Evolutionary conservation across 768 basidiomycete genomes (phyloP).

Genomic region (Stropharia rugosoannulata): DNA sequence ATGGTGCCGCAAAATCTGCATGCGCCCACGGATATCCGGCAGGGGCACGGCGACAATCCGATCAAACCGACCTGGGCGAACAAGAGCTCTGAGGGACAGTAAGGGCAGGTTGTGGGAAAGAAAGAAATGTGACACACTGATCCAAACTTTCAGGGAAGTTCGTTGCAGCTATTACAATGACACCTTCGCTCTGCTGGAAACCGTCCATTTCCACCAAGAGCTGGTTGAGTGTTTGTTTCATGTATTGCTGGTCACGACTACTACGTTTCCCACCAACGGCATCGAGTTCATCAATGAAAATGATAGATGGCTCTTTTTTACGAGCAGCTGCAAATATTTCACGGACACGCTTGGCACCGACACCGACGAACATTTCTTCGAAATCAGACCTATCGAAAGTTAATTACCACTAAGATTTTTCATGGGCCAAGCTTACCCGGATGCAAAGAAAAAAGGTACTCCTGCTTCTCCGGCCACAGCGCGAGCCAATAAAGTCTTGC

Average conservation of each 20-base stretch:
- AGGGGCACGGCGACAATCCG: slow-evolving; percentile 89
- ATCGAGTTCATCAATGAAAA: slow-evolving; percentile 97
- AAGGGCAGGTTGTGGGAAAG: slow-evolving; percentile 6
- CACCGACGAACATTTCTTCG: slow-evolving; percentile 97
- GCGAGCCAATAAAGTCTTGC: slow-evolving; percentile 97
- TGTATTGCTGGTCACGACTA: slow-evolving; percentile 80
- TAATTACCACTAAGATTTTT: neutral
- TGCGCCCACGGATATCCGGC: slow-evolving; percentile 91
- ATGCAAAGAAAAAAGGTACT: slow-evolving; percentile 96
- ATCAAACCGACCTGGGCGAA: slow-evolving; percentile 96
- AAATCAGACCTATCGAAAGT: slow-evolving; percentile 72
- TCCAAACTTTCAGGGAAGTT: slow-evolving; percentile 97
- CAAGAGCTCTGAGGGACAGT: slow-evolving; percentile 65
- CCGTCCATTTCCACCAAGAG: slow-evolving; percentile 97
- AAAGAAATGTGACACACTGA: slow-evolving; percentile 49
- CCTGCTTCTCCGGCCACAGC: slow-evolving; percentile 98
- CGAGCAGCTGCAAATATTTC: slow-evolving; percentile 93
- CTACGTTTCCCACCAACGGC: slow-evolving; percentile 91
- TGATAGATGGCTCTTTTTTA: slow-evolving; percentile 94
- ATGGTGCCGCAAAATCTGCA: slow-evolving; percentile 92
- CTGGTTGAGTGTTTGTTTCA: slow-evolving; percentile 96
- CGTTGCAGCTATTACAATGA: slow-evolving; percentile 96
- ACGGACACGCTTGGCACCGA: slow-evolving; percentile 92
- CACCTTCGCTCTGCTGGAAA: slow-evolving; percentile 88
- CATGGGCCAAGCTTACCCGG: slow-evolving; percentile 54